Conservation (phyloP, 2,329 filamentous ascomycete genomes). For the Alternaria sp. region DNA sequence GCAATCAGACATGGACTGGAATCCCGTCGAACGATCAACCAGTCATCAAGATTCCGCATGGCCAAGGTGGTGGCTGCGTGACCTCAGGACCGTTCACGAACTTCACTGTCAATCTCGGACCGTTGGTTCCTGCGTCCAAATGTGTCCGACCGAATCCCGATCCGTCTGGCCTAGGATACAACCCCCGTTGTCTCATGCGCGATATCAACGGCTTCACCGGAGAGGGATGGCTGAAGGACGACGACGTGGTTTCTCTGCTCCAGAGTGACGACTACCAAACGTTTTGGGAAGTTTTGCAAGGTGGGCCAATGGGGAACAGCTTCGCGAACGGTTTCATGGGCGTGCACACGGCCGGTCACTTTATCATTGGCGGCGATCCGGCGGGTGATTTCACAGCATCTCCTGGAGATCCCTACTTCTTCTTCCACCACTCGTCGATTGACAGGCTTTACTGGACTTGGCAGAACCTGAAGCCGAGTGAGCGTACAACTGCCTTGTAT, state of each 20-base stretch:
- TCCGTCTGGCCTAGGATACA: conserved; percentile 39
- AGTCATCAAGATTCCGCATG: conserved; percentile 52
- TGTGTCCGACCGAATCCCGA: conserved; percentile 38
- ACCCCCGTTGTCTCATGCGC: conserved; percentile 49
- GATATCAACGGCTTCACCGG: conserved; percentile 32
- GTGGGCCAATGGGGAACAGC: conserved; percentile 32
- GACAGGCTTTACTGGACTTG: conserved; percentile 57
- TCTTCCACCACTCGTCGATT: conserved; percentile 44
- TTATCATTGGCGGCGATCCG: conserved; percentile 54
- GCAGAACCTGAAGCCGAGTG: conserved; percentile 52
- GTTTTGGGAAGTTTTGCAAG: conserved; percentile 51
- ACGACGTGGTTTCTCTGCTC: conserved; percentile 20
- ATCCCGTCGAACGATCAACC: conserved; percentile 26
- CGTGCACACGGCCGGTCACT: conserved; percentile 57
- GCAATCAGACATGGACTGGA: conserved; percentile 27
- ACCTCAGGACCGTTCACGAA: conserved; percentile 58
- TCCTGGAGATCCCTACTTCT: conserved; percentile 57
- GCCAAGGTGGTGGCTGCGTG: conserved; percentile 62
- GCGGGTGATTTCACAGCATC: conserved; percentile 56
- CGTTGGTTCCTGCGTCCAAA: conserved; percentile 47
- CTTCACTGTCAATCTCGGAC: conserved; percentile 53
- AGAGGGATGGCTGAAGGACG: conserved; percentile 17
- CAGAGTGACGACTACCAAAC: conserved; percentile 12
- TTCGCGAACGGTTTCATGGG: conserved; percentile 46
- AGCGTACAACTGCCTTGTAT: conserved; percentile 47